Percentiles rank a stretch among this genome's conserved stretches.
These are phyloP conservation scores for Saccharomycopsis sp. DNA, from an alignment of 805 yeast species.

Conservation along the genomic window DNA sequence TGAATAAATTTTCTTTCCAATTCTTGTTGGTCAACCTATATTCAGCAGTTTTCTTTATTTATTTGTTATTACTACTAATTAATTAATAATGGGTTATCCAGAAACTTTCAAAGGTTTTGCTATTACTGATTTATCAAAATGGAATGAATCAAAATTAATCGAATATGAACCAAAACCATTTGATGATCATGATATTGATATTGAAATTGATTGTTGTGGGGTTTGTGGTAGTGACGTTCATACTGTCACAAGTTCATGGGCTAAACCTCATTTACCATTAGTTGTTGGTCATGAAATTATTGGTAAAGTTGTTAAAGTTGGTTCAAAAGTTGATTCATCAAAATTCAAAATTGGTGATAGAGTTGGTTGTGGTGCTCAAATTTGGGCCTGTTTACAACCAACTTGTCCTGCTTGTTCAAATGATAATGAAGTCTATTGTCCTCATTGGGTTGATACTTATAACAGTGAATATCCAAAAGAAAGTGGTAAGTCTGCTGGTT, in stretches of 20 bases:
- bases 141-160: slow-evolving; percentile 25
- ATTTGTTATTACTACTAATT: too few relatives aligned
- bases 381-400: slow-evolving; percentile 25
- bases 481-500: slow-evolving; percentile 24
- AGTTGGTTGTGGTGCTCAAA: slow-evolving; percentile 38
- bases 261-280: slow-evolving; percentile 23
- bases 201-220: slow-evolving; percentile 53
- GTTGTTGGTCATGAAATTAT: slow-evolving; percentile 26
- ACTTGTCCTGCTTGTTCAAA: slow-evolving; percentile 28
- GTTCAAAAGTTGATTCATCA: slow-evolving; percentile 26
- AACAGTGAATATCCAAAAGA: slow-evolving; percentile 24
- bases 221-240: slow-evolving; percentile 51
- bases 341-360: slow-evolving; percentile 31
- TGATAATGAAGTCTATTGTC: slow-evolving; percentile 33
- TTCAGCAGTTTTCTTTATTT: too few relatives aligned
- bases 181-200: slow-evolving; percentile 35
- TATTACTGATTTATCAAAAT: slow-evolving; percentile 23
- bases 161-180: slow-evolving; percentile 29
- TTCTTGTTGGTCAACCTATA: background rate
- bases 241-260: slow-evolving; percentile 19
- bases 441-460: slow-evolving; percentile 28
- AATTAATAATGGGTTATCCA: slow-evolving; percentile 24
- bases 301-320: slow-evolving; percentile 24
- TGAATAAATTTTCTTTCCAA: too few relatives aligned
- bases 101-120: slow-evolving; percentile 31